These are phyloP conservation scores for Apiospora malaysiana DNA, from an alignment of 2,329 filamentous ascomycete genomes.

Conservation along the genomic window DNA sequence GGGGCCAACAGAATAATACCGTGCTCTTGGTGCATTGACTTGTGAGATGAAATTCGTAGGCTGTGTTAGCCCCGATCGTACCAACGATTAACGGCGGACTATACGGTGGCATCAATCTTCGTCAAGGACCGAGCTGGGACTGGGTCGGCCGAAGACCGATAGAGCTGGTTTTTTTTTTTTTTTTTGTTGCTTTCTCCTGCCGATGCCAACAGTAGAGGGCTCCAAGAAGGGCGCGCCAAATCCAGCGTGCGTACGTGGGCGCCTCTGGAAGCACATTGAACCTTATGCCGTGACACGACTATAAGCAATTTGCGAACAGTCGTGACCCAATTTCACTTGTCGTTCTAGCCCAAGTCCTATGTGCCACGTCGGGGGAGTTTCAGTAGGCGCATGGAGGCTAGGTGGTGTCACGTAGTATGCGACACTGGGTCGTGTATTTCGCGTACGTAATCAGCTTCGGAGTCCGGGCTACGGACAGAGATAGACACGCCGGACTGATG, in stretches of 20 bases:
- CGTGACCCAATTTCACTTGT: neutral
- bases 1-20: neutral
- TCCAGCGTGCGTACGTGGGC: neutral
- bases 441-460: neutral
- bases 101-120: neutral
- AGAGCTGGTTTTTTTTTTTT: neutral
- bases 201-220: neutral
- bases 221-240: neutral
- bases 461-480: neutral
- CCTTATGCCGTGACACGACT: neutral
- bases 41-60: neutral
- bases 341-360: neutral
- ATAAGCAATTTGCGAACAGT: neutral
- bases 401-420: neutral
- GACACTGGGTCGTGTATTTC: neutral
- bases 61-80: neutral
- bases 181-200: neutral
- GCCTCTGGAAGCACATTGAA: neutral
- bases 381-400: neutral
- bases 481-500: neutral
- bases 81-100: neutral
- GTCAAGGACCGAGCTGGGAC: neutral
- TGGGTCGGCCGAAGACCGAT: neutral
- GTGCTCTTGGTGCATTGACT: neutral
- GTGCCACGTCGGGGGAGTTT: neutral